Evolutionary conservation across 805 yeast species (phyloP).

Genomic region (Hanseniaspora occidentalis): DNA sequence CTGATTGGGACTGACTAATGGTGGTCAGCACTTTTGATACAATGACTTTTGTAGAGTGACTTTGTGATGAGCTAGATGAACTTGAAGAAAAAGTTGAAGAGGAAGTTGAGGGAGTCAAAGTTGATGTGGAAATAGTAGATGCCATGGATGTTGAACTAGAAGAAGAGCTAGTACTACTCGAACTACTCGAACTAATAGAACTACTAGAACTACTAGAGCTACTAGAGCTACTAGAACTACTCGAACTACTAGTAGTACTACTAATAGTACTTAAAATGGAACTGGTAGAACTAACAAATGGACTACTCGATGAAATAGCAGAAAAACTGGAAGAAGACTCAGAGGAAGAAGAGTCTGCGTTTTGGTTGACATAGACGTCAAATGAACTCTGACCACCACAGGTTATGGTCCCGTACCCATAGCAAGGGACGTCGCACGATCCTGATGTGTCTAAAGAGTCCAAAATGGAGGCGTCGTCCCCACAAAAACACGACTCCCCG

Average conservation of each 20-base stretch:
- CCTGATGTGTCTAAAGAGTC: conserved; percentile 26
- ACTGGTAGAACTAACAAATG: neutral
- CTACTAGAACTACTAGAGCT: conserved; percentile 6
- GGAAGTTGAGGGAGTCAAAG: conserved; percentile 6
- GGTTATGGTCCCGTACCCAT: conserved; percentile 45
- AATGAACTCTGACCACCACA: conserved; percentile 53
- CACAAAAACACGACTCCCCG: conserved; percentile 59
- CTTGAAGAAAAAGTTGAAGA: conserved; percentile 10
- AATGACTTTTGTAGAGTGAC: conserved; percentile 11
- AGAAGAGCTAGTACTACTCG: conserved; percentile 6
- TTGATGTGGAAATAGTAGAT: conserved; percentile 6
- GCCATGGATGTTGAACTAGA: conserved; percentile 7
- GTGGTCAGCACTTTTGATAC: conserved; percentile 7
- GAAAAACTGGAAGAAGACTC: neutral
- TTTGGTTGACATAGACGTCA: conserved; percentile 31
- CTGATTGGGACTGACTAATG: conserved; percentile 12
- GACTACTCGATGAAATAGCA: no score
- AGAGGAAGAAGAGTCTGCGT: conserved; percentile 8
- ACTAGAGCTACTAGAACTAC: conserved; percentile 5
- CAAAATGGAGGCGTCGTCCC: conserved; percentile 24
- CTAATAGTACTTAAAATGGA: neutral
- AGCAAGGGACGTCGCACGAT: conserved; percentile 37
- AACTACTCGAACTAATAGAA: conserved; percentile 6
- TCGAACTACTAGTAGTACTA: neutral
- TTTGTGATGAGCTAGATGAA: conserved; percentile 9